Evolutionary conservation across 139 green algal species (phyloP).

Genomic region (Chlorella sp.): DNA sequence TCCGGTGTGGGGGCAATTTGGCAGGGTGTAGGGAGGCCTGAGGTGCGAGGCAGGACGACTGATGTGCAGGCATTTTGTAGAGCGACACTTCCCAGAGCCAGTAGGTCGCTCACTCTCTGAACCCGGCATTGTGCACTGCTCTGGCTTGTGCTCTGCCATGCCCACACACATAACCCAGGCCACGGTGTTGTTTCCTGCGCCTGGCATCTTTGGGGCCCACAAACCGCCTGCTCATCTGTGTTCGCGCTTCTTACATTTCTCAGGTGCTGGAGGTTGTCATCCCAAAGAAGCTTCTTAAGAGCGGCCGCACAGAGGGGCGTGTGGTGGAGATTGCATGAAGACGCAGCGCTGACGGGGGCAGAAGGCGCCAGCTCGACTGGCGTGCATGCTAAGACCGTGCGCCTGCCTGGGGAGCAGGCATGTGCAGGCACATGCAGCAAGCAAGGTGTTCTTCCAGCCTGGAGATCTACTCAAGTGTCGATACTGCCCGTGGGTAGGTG

Average conservation of each 20-base stretch:
- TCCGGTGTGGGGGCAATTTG: neutral
- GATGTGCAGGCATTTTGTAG: neutral
- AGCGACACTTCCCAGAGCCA: too few species aligned
- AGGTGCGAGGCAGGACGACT: neutral
- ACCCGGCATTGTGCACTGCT: neutral
- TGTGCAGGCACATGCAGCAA: too few species aligned
- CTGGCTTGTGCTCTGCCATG: too few species aligned
- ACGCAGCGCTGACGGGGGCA: too few species aligned
- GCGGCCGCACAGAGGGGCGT: neutral
- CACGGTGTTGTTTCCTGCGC: neutral
- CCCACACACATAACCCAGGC: too few species aligned
- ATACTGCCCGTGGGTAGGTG: too few species aligned
- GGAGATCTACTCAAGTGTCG: too few species aligned
- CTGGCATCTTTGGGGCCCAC: neutral
- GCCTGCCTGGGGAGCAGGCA: too few species aligned
- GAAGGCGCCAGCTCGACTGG: too few species aligned
- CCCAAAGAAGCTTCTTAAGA: neutral
- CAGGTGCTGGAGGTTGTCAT: slow-evolving; percentile 29
- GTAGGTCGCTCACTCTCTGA: neutral
- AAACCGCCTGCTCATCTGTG: neutral
- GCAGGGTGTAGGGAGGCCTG: neutral
- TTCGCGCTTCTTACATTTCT: neutral
- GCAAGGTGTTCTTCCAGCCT: too few species aligned
- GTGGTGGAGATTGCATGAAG: slow-evolving; percentile 19
- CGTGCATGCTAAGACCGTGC: too few species aligned